These are phyloP conservation scores for Laguncularia racemosa DNA, from an alignment of 345 rosid genomes.

Conservation along the genomic window DNA sequence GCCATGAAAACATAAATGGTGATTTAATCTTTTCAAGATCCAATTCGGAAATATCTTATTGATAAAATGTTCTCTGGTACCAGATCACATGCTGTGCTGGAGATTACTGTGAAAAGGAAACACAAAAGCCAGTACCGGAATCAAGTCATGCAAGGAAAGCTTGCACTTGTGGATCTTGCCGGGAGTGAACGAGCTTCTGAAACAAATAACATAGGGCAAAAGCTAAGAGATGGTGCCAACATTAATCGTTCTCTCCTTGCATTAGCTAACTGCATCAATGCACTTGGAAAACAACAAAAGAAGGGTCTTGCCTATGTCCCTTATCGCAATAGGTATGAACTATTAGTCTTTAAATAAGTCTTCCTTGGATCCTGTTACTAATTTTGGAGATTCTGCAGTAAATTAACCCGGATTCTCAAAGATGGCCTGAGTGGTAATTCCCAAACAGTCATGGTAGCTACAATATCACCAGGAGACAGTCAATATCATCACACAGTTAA, in stretches of 20 bases:
- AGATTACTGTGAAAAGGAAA: constrained; percentile 77
- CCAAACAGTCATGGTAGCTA: constrained; percentile 93
- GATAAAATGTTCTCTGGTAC: constrained; percentile 10
- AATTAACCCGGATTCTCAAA: constrained; percentile 89
- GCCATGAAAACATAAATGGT: too few relatives aligned
- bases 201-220: constrained; percentile 84
- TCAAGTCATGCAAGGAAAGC: constrained; percentile 81
- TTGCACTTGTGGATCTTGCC: constrained; percentile 98
- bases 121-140: constrained; percentile 61
- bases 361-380: constrained; percentile 4
- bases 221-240: constrained; percentile 94
- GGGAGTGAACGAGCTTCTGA: constrained; percentile 98
- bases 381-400: constrained; percentile 29
- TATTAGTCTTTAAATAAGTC: constrained; percentile 5
- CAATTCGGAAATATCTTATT: constrained; percentile 3
- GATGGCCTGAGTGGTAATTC: constrained; percentile 99
- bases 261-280: constrained; percentile 91
- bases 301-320: constrained; percentile 98
- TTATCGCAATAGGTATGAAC: constrained; percentile 75
- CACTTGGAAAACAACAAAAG: constrained; percentile 90
- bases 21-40: too few relatives aligned
- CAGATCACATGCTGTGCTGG: constrained; percentile 94
- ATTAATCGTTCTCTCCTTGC: constrained; percentile 92
- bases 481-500: constrained; percentile 81
- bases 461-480: constrained; percentile 52